Percentiles rank a stretch among this genome's conserved stretches.
Evolutionary conservation across 176 grass and related monocot genomes (phyloP).

Genomic region (Tuctoria greenei): DNA sequence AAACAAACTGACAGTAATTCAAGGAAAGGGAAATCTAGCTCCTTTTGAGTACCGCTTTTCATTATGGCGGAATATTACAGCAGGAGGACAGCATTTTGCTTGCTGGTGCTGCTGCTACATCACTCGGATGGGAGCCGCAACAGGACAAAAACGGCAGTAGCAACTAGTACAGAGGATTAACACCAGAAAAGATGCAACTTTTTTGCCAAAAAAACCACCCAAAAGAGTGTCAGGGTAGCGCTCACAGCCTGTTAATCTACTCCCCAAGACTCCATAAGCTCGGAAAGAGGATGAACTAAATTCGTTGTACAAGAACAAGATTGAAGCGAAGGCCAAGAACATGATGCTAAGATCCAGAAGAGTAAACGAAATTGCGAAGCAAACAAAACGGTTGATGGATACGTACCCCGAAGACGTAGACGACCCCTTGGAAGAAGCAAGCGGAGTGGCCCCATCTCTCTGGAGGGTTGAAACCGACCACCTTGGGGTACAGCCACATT

Average conservation of each 20-base stretch:
- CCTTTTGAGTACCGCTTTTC: constrained; percentile 10
- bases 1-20: constrained; percentile 14
- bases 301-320: neutral
- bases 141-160: constrained; percentile 29
- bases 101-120: neutral
- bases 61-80: constrained; percentile 37
- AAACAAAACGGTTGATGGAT: neutral
- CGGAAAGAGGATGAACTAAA: neutral
- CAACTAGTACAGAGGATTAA: constrained; percentile 15
- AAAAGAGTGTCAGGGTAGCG: neutral
- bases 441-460: constrained; percentile 98
- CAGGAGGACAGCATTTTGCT: constrained; percentile 32
- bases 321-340: neutral
- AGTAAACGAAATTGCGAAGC: neutral
- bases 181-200: constrained; percentile 35
- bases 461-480: constrained; percentile 80
- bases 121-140: constrained; percentile 13
- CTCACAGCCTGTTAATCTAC: neutral
- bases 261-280: neutral
- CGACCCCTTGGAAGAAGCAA: constrained; percentile 73
- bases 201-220: neutral
- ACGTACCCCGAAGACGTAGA: constrained; percentile 93
- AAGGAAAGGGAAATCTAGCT: constrained; percentile 23
- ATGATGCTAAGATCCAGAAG: constrained; percentile 11
- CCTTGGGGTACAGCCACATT: constrained; percentile 96